Conservation (phyloP, 1,284 basidiomycete genomes). For the Sporisorium iseilematis-ciliati region DNA sequence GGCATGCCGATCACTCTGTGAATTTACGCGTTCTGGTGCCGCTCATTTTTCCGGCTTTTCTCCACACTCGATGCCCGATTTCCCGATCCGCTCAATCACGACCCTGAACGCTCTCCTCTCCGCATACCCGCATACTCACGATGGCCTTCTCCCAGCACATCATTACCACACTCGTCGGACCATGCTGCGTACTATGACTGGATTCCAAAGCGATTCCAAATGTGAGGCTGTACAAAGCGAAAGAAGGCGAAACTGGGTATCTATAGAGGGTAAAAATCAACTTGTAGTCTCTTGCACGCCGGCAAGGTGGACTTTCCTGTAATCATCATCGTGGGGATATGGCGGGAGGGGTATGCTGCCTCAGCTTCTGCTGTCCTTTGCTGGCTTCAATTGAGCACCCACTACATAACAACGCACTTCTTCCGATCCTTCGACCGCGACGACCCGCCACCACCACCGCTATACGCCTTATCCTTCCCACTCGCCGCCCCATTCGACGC, state of each 20-base stretch:
- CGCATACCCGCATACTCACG: background rate
- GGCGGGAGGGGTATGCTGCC: constrained; percentile 7
- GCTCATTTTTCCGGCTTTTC: background rate
- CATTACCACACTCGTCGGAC: background rate
- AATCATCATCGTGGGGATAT: background rate
- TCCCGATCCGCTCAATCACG: too few species aligned
- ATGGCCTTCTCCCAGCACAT: background rate
- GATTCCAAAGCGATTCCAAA: background rate
- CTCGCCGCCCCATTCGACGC: constrained; percentile 4
- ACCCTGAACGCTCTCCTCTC: background rate
- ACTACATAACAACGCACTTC: constrained; percentile 58
- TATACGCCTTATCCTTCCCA: constrained; percentile 14
- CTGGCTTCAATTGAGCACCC: background rate
- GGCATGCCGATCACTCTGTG: constrained; percentile 15
- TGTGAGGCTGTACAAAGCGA: background rate
- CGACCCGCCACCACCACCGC: constrained; percentile 17
- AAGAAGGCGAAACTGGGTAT: constrained; percentile 15
- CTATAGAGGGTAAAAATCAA: background rate
- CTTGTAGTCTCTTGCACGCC: constrained; percentile 11
- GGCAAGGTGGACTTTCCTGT: constrained; percentile 4
- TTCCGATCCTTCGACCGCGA: constrained; percentile 30
- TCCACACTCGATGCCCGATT: background rate
- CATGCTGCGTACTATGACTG: background rate
- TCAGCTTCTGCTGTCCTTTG: too few species aligned
- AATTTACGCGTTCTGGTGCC: constrained; percentile 21